A percentile compares a stretch with the other conserved stretches of the same genome.
Evolutionary conservation across 768 basidiomycete genomes (phyloP).

Genomic region (Lanmaoa rubissima): DNA sequence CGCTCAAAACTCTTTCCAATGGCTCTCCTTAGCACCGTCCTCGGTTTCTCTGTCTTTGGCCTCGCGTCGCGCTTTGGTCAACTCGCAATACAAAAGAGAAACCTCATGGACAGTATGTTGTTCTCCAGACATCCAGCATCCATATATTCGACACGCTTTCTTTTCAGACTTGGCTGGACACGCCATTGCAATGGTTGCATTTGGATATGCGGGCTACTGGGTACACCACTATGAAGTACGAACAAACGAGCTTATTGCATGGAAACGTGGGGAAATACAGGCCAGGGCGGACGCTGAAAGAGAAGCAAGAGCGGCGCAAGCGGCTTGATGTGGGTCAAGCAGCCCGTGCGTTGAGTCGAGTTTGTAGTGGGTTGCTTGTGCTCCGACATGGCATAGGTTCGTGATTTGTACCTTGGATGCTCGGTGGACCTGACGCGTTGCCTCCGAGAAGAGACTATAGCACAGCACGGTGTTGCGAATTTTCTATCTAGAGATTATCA

Average conservation of each 20-base stretch:
- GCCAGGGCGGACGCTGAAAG: slow-evolving; percentile 36
- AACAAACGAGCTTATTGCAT: slow-evolving; percentile 57
- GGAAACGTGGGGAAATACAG: slow-evolving; percentile 62
- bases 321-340: slow-evolving; percentile 18
- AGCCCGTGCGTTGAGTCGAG: not conserved
- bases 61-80: slow-evolving; percentile 83
- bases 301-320: slow-evolving; percentile 17
- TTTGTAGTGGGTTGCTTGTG: not conserved
- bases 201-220: slow-evolving; percentile 76
- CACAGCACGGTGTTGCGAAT: slow-evolving; percentile 6
- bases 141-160: not conserved
- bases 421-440: slow-evolving; percentile 7
- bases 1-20: slow-evolving; percentile 34
- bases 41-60: slow-evolving; percentile 81
- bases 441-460: slow-evolving; percentile 5
- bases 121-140: not conserved
- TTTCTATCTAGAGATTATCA: slow-evolving; percentile 19
- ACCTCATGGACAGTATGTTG: slow-evolving; percentile 75
- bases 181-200: slow-evolving; percentile 61
- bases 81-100: slow-evolving; percentile 79
- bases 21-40: slow-evolving; percentile 63
- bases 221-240: slow-evolving; percentile 64
- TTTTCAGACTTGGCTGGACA: slow-evolving; percentile 70
- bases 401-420: slow-evolving; percentile 6
- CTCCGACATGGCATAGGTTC: slow-evolving; percentile 20